These are phyloP conservation scores for Botrytis tulipae DNA, from an alignment of 2,329 filamentous ascomycete species.

Conservation along the genomic window DNA sequence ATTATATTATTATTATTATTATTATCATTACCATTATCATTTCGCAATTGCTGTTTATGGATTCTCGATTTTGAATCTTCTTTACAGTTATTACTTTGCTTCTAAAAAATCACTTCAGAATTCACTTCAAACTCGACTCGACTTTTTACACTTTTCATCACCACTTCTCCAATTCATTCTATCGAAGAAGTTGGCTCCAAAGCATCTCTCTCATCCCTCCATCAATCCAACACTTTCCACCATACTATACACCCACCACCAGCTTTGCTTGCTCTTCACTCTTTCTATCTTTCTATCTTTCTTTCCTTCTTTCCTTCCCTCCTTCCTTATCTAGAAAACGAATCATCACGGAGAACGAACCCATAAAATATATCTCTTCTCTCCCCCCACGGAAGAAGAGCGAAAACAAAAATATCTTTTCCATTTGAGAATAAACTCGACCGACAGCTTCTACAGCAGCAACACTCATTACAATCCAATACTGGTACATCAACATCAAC, in stretches of 20 bases:
- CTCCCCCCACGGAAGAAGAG: background rate
- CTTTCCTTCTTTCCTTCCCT: background rate
- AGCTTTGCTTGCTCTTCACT: background rate
- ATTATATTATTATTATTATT: background rate
- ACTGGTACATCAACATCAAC: background rate
- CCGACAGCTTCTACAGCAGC: conserved; percentile 12
- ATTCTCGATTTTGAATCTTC: background rate
- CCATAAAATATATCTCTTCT: background rate
- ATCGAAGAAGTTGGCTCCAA: background rate
- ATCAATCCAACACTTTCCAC: background rate
- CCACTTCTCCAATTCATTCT: background rate
- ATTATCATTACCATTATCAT: background rate
- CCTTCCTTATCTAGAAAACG: background rate
- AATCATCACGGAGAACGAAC: background rate
- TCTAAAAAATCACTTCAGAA: background rate
- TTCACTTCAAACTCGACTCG: background rate
- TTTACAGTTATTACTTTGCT: background rate
- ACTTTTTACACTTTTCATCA: background rate
- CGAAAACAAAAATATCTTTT: background rate
- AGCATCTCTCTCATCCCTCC: background rate
- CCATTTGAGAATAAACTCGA: background rate
- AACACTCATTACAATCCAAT: background rate
- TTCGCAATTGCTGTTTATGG: background rate
- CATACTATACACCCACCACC: background rate
- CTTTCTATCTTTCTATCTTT: background rate